Base-by-base conservation (phyloP, 192 early-diverging fungal genomes). In the Coemansia sp. region DNA sequence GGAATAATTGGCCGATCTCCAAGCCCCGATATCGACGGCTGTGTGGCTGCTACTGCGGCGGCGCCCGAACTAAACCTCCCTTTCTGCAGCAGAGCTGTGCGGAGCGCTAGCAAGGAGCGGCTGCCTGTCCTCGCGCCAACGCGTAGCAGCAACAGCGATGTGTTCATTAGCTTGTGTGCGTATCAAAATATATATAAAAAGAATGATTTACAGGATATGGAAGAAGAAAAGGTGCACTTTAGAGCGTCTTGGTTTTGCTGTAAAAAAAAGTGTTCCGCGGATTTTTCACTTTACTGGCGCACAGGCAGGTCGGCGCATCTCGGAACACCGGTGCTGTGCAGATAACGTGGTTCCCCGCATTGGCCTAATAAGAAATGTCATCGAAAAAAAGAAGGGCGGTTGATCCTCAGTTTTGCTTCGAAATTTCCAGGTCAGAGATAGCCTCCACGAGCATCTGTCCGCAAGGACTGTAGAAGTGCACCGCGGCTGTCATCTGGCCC, bases 371-470 rank as follows among this genome's bases (percentile, higher is more conserved):
- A 5, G 3, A 15, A 27, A 24, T 44, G 43, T 12, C 24, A 24
- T 24, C 43, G 13, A 44, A 44, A 44, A 18, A 44, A 44, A 44
- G 43, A 18, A 18, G 13, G n/a, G 2, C 24, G 12, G 55, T 11
- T 57, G 34, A 62, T 5, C 61, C 5, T 60, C 15, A 16, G n/a
- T 33, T 24, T 38, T 8, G n/a, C 22, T 36, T 31, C 20, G 33
- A 29, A 46, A 75, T 41, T 5, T 44, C 46, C n/a, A 80, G 70
- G 20, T 69, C 64, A 6, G 74, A 74, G 31, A 71, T 47, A 11
- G 80, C 80, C 62, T 83, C 80, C 3, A 75, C 72, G 5, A 83
- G 66, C 49, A 83, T 60, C 65, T 71, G 61, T 44, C 69, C 36
- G 9, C 69, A 15, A 3, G 78, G 62, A 44, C 61, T 68, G 61